Evolutionary conservation across 371 early-diverging fungal genomes (phyloP).

Genomic region (Mortierella sp.): DNA sequence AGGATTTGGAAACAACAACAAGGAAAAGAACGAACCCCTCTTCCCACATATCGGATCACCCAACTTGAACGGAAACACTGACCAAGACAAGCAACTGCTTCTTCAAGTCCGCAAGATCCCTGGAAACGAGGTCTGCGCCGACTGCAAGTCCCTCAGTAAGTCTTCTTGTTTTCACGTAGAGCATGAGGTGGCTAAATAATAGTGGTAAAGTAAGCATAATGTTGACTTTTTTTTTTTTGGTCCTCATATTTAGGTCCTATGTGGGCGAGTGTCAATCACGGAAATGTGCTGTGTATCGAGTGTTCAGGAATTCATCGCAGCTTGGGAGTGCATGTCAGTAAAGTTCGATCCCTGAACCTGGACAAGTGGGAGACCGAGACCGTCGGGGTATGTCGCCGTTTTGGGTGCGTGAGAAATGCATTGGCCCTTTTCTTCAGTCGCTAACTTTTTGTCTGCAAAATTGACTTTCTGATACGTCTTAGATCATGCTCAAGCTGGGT

Average conservation of each 20-base stretch:
- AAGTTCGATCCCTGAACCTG: slow-evolving; percentile 87
- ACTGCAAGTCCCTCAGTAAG: slow-evolving; percentile 49
- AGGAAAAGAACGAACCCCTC: slow-evolving; percentile 29
- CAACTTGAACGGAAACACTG: slow-evolving; percentile 55
- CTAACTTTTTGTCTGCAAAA: not conserved
- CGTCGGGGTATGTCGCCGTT: slow-evolving; percentile 64
- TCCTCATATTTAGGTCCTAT: slow-evolving; percentile 68
- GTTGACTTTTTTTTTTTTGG: not conserved
- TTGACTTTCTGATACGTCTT: slow-evolving; percentile 15
- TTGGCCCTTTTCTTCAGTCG: not conserved
- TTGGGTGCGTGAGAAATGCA: not conserved
- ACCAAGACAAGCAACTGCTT: slow-evolving; percentile 42
- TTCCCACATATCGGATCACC: slow-evolving; percentile 47
- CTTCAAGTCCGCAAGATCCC: slow-evolving; percentile 51
- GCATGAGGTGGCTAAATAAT: not conserved
- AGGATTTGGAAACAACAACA: slow-evolving; percentile 49
- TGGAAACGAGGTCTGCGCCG: slow-evolving; percentile 46
- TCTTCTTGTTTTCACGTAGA: no score
- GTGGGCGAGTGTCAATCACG: slow-evolving; percentile 96
- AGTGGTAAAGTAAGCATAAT: not conserved
- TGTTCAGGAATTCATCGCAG: slow-evolving; percentile 98
- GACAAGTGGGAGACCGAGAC: slow-evolving; percentile 93
- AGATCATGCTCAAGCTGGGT: slow-evolving; percentile 87
- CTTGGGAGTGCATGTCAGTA: slow-evolving; percentile 93
- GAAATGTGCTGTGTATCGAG: slow-evolving; percentile 95